These are phyloP conservation scores for Symbiodinium natans DNA, from an alignment of 73 alveolate genomes.

Conservation along the genomic window DNA sequence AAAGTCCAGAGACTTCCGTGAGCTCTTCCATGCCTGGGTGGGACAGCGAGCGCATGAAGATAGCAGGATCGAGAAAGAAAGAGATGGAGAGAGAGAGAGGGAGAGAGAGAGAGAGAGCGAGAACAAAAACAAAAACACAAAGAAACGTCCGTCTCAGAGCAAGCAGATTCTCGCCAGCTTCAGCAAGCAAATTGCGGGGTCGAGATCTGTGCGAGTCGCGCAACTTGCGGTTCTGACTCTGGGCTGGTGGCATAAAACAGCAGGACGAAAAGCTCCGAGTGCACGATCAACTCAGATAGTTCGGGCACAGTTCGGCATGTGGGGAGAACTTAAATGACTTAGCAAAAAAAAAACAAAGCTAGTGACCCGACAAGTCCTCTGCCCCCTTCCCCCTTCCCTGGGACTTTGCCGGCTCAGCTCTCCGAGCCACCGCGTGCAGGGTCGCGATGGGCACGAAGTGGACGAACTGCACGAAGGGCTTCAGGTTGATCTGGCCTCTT, in stretches of 20 bases:
- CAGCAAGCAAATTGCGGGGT: neutral
- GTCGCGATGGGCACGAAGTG: slow-evolving; percentile 84
- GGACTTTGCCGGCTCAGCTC: too few relatives aligned
- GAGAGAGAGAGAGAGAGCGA: neutral
- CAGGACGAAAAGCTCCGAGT: slow-evolving; percentile 38
- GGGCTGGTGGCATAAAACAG: slow-evolving; percentile 1
- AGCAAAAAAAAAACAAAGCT: too few relatives aligned
- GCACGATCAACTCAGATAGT: slow-evolving; percentile 34
- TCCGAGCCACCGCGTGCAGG: slow-evolving; percentile 38
- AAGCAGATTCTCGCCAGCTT: neutral
- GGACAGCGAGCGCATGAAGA: neutral
- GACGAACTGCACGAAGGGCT: slow-evolving; percentile 77
- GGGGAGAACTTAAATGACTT: too few relatives aligned
- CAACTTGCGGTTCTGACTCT: neutral
- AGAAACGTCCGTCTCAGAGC: neutral
- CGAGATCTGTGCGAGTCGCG: neutral
- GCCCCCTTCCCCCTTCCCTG: too few relatives aligned
- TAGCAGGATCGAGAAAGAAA: neutral
- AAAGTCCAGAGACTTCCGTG: slow-evolving; percentile 4
- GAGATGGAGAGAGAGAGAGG: neutral
- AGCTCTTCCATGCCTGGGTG: slow-evolving; percentile 24
- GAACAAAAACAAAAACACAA: neutral
- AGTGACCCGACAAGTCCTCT: too few relatives aligned
- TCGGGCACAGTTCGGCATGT: too few relatives aligned
- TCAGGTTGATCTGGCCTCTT: slow-evolving; percentile 68